A percentile compares a stretch with the other conserved stretches of the same genome.
Evolutionary conservation across 257 asterid genomes (phyloP).

Genomic region (Solanum medicagineum): DNA sequence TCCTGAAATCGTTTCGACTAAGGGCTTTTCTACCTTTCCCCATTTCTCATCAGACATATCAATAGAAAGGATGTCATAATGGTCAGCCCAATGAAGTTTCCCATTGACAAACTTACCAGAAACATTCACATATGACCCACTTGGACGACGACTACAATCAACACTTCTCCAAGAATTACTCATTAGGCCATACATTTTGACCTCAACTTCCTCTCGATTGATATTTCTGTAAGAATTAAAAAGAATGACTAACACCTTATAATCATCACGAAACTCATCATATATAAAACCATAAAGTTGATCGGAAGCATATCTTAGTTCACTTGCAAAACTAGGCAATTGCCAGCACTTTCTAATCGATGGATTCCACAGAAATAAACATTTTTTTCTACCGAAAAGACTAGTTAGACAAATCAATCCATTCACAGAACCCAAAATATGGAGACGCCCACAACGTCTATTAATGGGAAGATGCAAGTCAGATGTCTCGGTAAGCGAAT

Average conservation of each 20-base stretch:
- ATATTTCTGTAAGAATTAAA: no score
- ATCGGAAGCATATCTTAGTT: neutral
- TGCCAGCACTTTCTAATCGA: neutral
- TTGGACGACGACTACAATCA: no score
- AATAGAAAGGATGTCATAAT: no score
- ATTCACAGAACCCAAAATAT: neutral
- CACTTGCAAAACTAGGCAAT: neutral
- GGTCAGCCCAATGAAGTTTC: conserved; percentile 11
- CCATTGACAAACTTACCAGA: conserved; percentile 4
- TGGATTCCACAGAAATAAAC: neutral
- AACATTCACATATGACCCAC: neutral
- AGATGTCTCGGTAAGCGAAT: neutral
- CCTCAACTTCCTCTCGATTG: neutral
- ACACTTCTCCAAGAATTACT: conserved; percentile 9
- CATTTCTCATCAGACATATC: no score
- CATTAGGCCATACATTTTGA: conserved; percentile 7
- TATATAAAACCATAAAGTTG: neutral
- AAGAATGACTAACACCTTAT: conserved; percentile 7
- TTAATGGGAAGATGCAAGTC: neutral
- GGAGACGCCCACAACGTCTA: neutral
- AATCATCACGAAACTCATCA: conserved; percentile 14
- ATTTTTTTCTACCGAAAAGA: neutral
- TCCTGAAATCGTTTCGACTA: no score
- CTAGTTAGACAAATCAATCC: neutral
- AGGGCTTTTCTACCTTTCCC: no score